Evolutionary conservation across 495 filamentous ascomycete genomes (phyloP), one percentile per base, ranked within the genome.

Genomic region (Staphylotrichum longicolle): DNA sequence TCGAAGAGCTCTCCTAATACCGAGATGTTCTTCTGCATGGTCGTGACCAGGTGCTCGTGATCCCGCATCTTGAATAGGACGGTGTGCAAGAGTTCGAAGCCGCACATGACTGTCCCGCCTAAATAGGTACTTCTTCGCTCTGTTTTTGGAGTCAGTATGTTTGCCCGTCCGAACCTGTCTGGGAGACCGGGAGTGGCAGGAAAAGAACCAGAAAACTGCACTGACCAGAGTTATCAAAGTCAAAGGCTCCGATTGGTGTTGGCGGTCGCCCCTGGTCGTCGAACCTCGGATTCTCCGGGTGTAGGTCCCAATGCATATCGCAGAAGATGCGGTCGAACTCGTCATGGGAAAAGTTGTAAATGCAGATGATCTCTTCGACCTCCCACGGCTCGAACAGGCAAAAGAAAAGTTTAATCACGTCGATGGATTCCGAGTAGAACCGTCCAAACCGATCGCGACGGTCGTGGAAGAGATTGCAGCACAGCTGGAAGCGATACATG

Each of bases 401-500:
- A 14, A 46, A 33, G 30, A 46, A 46, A 27, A 37, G 32, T 15
- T 37, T 37, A 14, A 52, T 4, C 3, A 37, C 14, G 49, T 37
- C 49, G 5, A 15, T 4, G 6, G 5, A 1, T 3, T 9, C 33
- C 7, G n/a, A 10, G 9, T n/a, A 12, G 14, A 4, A 7, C 14
- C 46, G 7, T n/a, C n/a, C n/a, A n/a, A n/a, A n/a, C n/a, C n/a
- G n/a, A 2, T 5, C 7, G 12, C 42, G 35, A 8, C 54, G 39
- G 2, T 37, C 32, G 4, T 44, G 20, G 41, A 46, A 46, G 2
- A 57, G 9, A 33, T 32, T 35, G 54, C 54, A 57, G 32, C 41
- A 47, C 5, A 57, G 54, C n/a, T 57, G 54, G 54, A 55, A 55
- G 11, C 53, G 53, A n/a, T 55, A 55, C 20, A 55, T 32, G 12